Conservation (phyloP, 345 rosid genomes). For the Sisymbrium altissimum region DNA sequence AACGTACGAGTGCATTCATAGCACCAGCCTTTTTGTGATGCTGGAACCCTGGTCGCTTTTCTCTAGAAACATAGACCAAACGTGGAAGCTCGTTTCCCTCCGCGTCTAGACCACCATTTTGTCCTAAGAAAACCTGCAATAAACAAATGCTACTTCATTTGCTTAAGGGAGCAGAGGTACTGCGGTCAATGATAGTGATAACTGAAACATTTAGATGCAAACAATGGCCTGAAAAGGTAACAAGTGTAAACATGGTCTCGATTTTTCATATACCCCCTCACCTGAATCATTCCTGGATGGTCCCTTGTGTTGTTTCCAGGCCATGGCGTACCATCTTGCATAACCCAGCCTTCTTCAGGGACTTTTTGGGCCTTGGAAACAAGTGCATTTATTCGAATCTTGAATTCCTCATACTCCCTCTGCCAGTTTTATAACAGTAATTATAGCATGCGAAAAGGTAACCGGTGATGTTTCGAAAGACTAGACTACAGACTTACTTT, state of each 20-base stretch:
- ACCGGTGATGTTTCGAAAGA: too few relatives aligned
- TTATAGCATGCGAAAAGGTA: too few relatives aligned
- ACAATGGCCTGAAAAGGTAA: too few relatives aligned
- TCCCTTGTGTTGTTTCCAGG: slow-evolving; percentile 96
- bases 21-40: slow-evolving; percentile 99
- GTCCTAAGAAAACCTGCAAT: slow-evolving; percentile 90
- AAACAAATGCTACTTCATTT: slow-evolving; percentile 1
- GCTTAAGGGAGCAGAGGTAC: too few relatives aligned
- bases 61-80: slow-evolving; percentile 92
- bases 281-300: slow-evolving; percentile 99
- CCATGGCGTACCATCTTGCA: slow-evolving; percentile 99
- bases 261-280: slow-evolving; percentile 13
- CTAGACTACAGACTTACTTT: slow-evolving; percentile 44
- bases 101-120: slow-evolving; percentile 91
- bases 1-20: slow-evolving; percentile 82
- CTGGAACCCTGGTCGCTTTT: slow-evolving; percentile 94
- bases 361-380: slow-evolving; percentile 80
- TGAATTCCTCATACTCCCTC: slow-evolving; percentile 96
- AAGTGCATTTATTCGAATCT: slow-evolving; percentile 80
- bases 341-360: slow-evolving; percentile 95
- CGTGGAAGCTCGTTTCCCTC: slow-evolving; percentile 94
- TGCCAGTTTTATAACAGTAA: slow-evolving; percentile 26
- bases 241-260: not conserved
- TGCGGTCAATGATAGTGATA: not conserved
- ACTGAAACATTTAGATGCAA: not conserved